Conservation (phyloP, 768 basidiomycete genomes). For the Chalciporus chontae region DNA sequence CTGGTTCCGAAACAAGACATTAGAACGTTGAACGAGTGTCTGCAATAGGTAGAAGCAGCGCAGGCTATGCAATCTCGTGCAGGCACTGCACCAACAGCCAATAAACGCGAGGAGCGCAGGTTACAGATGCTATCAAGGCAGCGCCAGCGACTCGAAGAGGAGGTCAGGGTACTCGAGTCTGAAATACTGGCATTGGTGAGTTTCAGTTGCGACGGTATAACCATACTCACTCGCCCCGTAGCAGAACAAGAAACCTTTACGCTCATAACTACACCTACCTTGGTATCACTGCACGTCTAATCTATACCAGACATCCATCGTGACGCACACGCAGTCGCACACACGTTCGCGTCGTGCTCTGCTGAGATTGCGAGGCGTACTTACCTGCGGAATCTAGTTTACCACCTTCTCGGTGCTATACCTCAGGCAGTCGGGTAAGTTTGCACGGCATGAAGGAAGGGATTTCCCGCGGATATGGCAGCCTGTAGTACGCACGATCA, state of each 20-base stretch:
- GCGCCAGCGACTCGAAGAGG: conserved; percentile 62
- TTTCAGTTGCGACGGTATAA: not conserved
- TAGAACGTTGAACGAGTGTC: not conserved
- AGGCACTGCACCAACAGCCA: conserved; percentile 47
- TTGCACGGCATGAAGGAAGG: too few relatives aligned
- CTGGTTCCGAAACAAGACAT: not conserved
- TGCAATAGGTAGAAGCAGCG: conserved; percentile 51
- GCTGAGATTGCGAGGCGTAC: too few relatives aligned
- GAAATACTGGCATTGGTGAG: conserved; percentile 58
- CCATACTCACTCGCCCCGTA: conserved; percentile 11
- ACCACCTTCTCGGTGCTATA: too few relatives aligned
- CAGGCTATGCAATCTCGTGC: conserved; percentile 39
- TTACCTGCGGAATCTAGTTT: too few relatives aligned
- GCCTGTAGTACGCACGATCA: too few relatives aligned
- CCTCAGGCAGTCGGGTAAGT: too few relatives aligned
- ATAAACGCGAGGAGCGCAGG: conserved; percentile 65
- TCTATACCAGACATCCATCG: too few relatives aligned
- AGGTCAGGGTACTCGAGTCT: conserved; percentile 54
- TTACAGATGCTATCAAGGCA: conserved; percentile 64
- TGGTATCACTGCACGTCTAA: not conserved
- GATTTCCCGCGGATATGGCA: too few relatives aligned
- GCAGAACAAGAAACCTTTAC: conserved; percentile 19
- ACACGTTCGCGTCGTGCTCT: too few relatives aligned
- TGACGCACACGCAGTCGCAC: too few relatives aligned
- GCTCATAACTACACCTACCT: not conserved